Evolutionary conservation across 306 rosid species (phyloP), one percentile per base, ranked within the genome.

Genomic region (Adenanthera pavonina): DNA sequence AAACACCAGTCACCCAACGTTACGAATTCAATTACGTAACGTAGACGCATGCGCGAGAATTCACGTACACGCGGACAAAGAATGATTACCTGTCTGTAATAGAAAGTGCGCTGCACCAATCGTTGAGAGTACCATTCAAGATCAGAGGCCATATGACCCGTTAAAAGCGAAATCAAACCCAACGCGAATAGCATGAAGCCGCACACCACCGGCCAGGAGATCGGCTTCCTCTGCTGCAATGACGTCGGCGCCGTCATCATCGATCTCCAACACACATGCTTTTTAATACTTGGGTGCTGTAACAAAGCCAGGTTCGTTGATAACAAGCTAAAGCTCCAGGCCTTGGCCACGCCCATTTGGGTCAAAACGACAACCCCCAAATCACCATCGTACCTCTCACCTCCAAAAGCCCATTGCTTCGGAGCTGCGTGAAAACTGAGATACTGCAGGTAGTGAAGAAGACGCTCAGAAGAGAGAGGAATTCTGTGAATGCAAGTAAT

Each of bases 71-170:
- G 56, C n/a, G 30, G 11, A 57, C 34, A 49, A 40, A 69, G 6
- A 62, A 53, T 3, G 30, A 4, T 59, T 86, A 89, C 94, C 93
- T 83, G 86, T 69, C 78, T 52, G 60, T 91, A 80, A 87, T 91
- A 92, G 67, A 93, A 81, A 48, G 85, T 57, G 83, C 69, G 91
- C 76, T 81, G 87, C 34, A 73, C 90, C 47, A 94, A 79, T 76
- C 94, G 94, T 44, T 89, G 97, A 25, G 97, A 92, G 85, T 96
- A 96, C 96, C 96, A 95, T 80, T 95, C 99, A 79, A 93, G 94
- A 84, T 96, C 90, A 89, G 99, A 96, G 30, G 91, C 97, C 4
- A 93, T 87, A 40, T 96, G 99, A 57, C 98, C 99, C 1, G 98
- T 93, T 81, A 96, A 84, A 41, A 96, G 95, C 13, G 99, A 96